Evolutionary conservation across 192 early-diverging fungal species (phyloP).

Genomic region (Rhizophagus clarus): DNA sequence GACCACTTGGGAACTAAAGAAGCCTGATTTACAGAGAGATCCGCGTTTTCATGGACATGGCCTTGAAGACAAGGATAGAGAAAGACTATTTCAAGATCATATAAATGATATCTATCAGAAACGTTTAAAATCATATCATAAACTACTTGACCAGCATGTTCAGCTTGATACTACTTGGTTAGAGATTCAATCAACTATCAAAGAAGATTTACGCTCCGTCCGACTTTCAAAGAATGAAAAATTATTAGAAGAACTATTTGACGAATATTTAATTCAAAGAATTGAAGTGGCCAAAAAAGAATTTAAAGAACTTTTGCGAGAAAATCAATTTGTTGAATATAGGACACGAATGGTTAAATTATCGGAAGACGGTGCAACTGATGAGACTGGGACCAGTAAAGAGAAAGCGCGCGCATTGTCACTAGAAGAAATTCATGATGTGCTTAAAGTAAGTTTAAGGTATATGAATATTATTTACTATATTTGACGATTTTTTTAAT

Average conservation of each 20-base stretch:
- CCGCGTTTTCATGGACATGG: constrained; percentile 41
- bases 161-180: constrained; percentile 49
- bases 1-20: constrained; percentile 39
- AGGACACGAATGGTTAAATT: constrained; percentile 52
- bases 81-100: constrained; percentile 48
- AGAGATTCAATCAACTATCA: constrained; percentile 37
- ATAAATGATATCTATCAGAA: constrained; percentile 39
- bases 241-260: constrained; percentile 40
- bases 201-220: constrained; percentile 44
- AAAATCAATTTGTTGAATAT: constrained; percentile 60
- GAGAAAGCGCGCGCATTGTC: constrained; percentile 20
- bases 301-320: constrained; percentile 44
- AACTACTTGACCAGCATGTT: constrained; percentile 43
- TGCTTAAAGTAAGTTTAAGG: constrained; percentile 47
- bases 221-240: constrained; percentile 36
- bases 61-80: constrained; percentile 39
- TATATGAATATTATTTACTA: background rate
- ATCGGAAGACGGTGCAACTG: constrained; percentile 44
- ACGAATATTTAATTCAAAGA: constrained; percentile 37
- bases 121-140: constrained; percentile 44
- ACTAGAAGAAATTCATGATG: constrained; percentile 51
- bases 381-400: constrained; percentile 40
- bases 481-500: background rate
- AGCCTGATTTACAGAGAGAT: constrained; percentile 45
- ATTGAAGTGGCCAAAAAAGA: constrained; percentile 40